Base-by-base conservation (phyloP, 208 protist genomes). In the Polymyxa betae region DNA sequence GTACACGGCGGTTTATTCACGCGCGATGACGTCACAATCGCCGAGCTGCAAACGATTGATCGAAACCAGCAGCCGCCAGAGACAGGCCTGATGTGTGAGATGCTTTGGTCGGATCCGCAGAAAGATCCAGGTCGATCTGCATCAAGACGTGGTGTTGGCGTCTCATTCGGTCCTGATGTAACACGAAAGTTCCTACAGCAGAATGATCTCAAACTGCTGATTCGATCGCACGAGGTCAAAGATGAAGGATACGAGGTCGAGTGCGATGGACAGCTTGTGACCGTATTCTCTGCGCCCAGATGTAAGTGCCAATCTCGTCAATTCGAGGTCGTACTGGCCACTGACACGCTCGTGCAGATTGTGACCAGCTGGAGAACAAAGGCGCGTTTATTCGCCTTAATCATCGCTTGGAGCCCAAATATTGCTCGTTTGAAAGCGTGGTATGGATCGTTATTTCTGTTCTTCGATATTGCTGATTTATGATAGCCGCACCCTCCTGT, bases 261-360 rank as follows among this genome's bases (percentile, higher is more conserved):
- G 41, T 96, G 98, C 93, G 94, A 96, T 92, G 96, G 95, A 44
- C 94, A 95, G 64, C 95, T 97, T 45, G 95, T 98, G 90, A 99
- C 98, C 38, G 94, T 99, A 77, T 99, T 99, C 93, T 98, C 97
- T 88, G 98, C 98, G 0, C 98, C 98, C n/a, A 99, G 99, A 92
- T 99, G 88, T 60, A 38, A 40, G 88, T 95, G 94, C 0, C 12
- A 0, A 68, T 43, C 45, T 46, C 52, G 0, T 35, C 0, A 45
- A 68, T 12, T 44, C 0, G 45, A 0, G 64, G 41, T 32, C 32
- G n/a, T 88, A 0, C 44, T 1, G 0, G 0, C 88, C 38, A 40
- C 43, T 29, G 24, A 32, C 10, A 0, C 16, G 12, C 49, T 45
- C 43, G 32, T 54, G 24, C 35, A 82, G 72, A 82, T n/a, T 52